Conservation (phyloP, 2,329 filamentous ascomycete species). For the Podosphaera leucotricha region DNA sequence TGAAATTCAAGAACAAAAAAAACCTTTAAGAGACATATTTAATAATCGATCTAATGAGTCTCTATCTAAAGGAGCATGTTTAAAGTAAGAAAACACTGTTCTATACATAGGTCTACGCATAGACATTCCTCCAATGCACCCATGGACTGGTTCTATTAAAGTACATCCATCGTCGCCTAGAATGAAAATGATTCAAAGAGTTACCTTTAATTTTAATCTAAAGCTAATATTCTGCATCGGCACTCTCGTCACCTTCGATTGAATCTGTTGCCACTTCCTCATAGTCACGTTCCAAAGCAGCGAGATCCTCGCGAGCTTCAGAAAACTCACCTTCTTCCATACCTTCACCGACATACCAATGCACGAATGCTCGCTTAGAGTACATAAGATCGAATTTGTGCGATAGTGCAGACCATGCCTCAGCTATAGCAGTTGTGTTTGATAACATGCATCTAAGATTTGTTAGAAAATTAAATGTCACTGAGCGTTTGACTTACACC, state of each 20-base stretch:
- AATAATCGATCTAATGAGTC: no score
- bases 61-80: no score
- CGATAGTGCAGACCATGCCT: slow-evolving; percentile 90
- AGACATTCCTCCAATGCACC: no score
- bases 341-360: slow-evolving; percentile 99
- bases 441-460: slow-evolving; percentile 67
- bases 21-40: no score
- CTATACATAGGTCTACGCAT: no score
- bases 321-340: slow-evolving; percentile 99
- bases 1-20: no score
- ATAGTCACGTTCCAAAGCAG: slow-evolving; percentile 93
- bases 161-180: not conserved
- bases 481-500: slow-evolving; percentile 22
- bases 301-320: slow-evolving; percentile 94
- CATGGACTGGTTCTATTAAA: not conserved
- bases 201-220: not conserved
- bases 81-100: no score
- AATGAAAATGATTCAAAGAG: not conserved
- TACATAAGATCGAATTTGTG: slow-evolving; percentile 99
- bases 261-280: slow-evolving; percentile 96
- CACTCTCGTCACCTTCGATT: slow-evolving; percentile 61
- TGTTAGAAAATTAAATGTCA: slow-evolving; percentile 5
- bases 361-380: slow-evolving; percentile 98
- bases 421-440: slow-evolving; percentile 95
- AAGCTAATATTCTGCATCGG: slow-evolving; percentile 38